Conservation (phyloP, 2,329 filamentous ascomycete species). For the Macrophomina phaseolina region DNA sequence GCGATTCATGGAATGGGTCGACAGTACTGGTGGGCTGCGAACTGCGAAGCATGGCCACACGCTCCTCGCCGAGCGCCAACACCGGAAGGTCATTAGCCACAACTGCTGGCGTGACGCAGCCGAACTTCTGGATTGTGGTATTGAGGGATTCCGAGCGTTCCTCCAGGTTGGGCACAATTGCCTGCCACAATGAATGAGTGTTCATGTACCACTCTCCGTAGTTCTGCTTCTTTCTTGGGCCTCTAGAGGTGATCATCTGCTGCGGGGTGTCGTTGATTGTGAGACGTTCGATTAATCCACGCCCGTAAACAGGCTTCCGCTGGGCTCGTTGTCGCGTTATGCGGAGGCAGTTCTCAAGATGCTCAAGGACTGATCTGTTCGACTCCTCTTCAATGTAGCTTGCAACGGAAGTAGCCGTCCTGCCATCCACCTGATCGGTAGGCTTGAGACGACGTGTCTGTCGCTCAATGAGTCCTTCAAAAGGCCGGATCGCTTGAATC, state of each 20-base stretch:
- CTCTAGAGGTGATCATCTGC: slow-evolving; percentile 23
- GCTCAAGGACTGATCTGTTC: slow-evolving; percentile 54
- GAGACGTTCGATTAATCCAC: slow-evolving; percentile 75
- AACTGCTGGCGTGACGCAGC: slow-evolving; percentile 88
- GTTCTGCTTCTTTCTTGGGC: slow-evolving; percentile 22
- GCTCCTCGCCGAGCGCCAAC: slow-evolving; percentile 65
- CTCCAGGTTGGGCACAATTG: slow-evolving; percentile 75
- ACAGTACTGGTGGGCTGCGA: slow-evolving; percentile 43
- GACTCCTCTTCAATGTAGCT: slow-evolving; percentile 72
- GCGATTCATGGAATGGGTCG: slow-evolving; percentile 93
- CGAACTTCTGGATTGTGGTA: slow-evolving; percentile 81
- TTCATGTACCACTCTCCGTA: slow-evolving; percentile 74
- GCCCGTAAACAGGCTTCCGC: slow-evolving; percentile 80
- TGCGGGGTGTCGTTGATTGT: slow-evolving; percentile 58
- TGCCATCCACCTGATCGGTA: slow-evolving; percentile 64
- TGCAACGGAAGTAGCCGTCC: slow-evolving; percentile 72
- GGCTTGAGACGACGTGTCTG: slow-evolving; percentile 66
- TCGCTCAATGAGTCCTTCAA: slow-evolving; percentile 73
- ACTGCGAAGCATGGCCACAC: slow-evolving; percentile 62
- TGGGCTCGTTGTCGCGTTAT: slow-evolving; percentile 82
- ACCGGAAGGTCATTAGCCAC: slow-evolving; percentile 78
- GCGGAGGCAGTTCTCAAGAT: slow-evolving; percentile 80
- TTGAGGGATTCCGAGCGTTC: slow-evolving; percentile 76
- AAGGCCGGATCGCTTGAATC: slow-evolving; percentile 68
- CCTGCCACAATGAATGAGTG: slow-evolving; percentile 66